Evolutionary conservation across 2,329 filamentous ascomycete genomes (phyloP).

Genomic region (Xylaria sp.): DNA sequence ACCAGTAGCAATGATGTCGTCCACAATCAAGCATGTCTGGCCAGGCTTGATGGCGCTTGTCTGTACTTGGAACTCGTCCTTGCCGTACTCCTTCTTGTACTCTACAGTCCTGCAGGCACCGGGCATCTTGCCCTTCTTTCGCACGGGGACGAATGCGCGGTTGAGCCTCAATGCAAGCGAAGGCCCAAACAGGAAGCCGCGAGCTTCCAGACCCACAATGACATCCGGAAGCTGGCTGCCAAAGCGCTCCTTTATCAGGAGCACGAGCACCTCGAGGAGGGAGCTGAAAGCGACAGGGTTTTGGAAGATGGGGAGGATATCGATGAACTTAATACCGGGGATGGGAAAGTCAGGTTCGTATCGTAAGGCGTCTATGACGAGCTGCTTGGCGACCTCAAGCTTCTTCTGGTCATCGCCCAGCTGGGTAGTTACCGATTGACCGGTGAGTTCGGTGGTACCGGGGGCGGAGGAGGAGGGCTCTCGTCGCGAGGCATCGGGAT

Average conservation of each 20-base stretch:
- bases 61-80: conserved; percentile 97
- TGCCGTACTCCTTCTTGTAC: conserved; percentile 95
- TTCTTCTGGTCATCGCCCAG: conserved; percentile 34
- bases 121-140: conserved; percentile 95
- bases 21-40: conserved; percentile 89
- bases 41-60: conserved; percentile 79
- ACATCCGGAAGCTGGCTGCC: conserved; percentile 74
- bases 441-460: conserved; percentile 66
- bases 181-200: conserved; percentile 94
- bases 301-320: conserved; percentile 96
- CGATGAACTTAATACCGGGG: conserved; percentile 92
- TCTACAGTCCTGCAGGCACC: conserved; percentile 82
- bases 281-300: conserved; percentile 72
- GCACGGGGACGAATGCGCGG: conserved; percentile 86
- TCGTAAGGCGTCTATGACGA: conserved; percentile 72
- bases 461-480: conserved; percentile 64
- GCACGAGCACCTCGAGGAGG: conserved; percentile 81
- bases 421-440: conserved; percentile 62
- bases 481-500: conserved; percentile 64
- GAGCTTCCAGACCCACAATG: conserved; percentile 88
- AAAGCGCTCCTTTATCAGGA: conserved; percentile 72
- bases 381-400: conserved; percentile 36
- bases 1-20: conserved; percentile 99
- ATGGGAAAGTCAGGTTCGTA: conserved; percentile 91
- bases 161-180: conserved; percentile 81